Base-by-base conservation (phyloP, 345 rosid genomes). In the Noccaea bulbosa region DNA sequence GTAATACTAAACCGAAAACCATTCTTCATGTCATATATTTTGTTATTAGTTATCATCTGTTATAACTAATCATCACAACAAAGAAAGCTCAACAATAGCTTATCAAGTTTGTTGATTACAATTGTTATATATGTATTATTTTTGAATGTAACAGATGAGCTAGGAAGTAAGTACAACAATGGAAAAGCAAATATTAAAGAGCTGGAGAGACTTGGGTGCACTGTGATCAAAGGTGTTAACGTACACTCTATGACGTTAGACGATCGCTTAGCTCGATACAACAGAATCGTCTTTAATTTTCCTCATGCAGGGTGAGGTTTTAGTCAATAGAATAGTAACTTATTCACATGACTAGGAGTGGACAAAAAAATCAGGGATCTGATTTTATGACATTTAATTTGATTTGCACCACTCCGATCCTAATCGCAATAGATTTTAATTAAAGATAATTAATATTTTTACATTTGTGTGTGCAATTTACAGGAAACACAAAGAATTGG, bases 291-390 rank as follows among this genome's bases (percentile, higher is more conserved):
- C 52, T 62, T 62, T 6, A 14, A 44, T 8, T 60, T 12, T 27
- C 37, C 41, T 15, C 6, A 15, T 62, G 39, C 53, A 62, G 53
- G 67, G 49, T 24, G 5, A 40, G 64, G 64, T 59, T 58, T 60
- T 41, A 35, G 14, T 30, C 2, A 3, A 20, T 4, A 59, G 35
- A 7, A 22, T 4, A 3, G 16, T 15, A 6, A 5, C 15, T 1
- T 17, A 5, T 57, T 17, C 62, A 57, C 44, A 56, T 35, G 30
- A 51, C 5, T 41, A 41, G 14, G 1, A 6, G 4, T 4, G n/a
- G 43, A 4, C 2, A 11, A 40, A 40, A 40, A 11, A 11, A 40
- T 40, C 5, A 1, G 6, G 11, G 44, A 40, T 40, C 22, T 20
- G 22, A 20, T 20, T 20, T 20, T 20, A 20, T 20, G 22, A 20